Base-by-base conservation (phyloP, 208 protist genomes). In the Leishmania martiniquensis region DNA sequence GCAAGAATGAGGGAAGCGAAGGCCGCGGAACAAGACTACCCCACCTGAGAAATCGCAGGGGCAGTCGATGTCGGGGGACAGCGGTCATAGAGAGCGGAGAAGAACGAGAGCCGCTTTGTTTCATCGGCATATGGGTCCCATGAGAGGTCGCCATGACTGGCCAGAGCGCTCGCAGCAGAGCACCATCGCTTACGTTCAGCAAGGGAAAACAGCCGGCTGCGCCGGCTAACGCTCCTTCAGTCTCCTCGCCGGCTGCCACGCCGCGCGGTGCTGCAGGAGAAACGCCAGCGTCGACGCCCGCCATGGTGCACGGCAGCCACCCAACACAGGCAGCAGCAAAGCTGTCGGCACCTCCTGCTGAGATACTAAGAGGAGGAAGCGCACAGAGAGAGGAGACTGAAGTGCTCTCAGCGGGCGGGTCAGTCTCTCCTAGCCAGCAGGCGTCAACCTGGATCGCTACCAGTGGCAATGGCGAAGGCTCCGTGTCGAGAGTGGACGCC, bases 141-240 rank as follows among this genome's bases (percentile, higher is more conserved):
- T 52, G 29, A 6, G n/a, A n/a, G n/a, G 32, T n/a, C 6, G n/a
- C 17, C 10, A 13, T 47, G 54, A 34, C 66, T 25, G 63, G 72
- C 78, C 78, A 82, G 37, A 77, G 39, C 12, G 55, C 17, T 9
- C 47, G 71, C 39, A 82, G 32, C 32, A 82, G 44, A 6, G 34
- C 34, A n/a, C 44, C 63, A 62, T 82, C 72, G 65, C 78, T 73
- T 32, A 77, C 65, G n/a, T 39, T 39, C 12, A 82, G 63, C 51
- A 49, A 45, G n/a, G 72, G 29, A 12, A 72, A 15, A 45, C n/a
- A 22, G 55, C 32, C n/a, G 49, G 9, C 55, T 7, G 29, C 51
- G 5, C 22, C 37, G 1, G 0, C 45, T 47, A 25, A 57, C 32
- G 44, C 13, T 37, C 20, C n/a, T 39, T 4, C 32, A 22, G 4